Evolutionary conservation across 805 yeast genomes (phyloP), one percentile per base, ranked within the genome.

Genomic region (Kuraishia borneana): DNA sequence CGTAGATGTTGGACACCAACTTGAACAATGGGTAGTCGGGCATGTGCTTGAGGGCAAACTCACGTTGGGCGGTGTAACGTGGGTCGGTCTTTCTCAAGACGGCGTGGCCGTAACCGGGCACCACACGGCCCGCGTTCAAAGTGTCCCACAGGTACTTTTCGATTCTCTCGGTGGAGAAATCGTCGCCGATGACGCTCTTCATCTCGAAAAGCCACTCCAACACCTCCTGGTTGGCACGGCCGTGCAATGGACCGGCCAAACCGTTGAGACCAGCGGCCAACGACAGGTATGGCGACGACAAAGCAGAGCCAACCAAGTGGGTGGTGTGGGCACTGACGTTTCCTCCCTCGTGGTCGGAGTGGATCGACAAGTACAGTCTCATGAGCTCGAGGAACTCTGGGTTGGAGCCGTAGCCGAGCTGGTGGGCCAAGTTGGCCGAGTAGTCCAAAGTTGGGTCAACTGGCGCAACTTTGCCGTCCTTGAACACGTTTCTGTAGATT

Each of bases 311-410:
- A 42, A 81, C 92, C 54, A 81, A 63, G 61, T 82, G 89, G 39
- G 92, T 81, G 44, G 92, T 76, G 64, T 81, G 92, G 32, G 92
- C 92, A 42, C 85, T 76, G 40, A 81, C 92, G 54, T 81, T 81
- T 60, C 92, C 92, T 63, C 92, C 94, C 67, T 82, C 94, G 65
- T 82, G 94, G 57, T 82, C 94, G 36, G 85, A 73, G 67, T 82
- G 94, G 54, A 82, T 76, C 41, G 89, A 75, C 52, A 81, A 60
- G 69, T 82, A 82, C 46, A 83, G 65, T 64, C 94, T 76, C 76
- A 82, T 73, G 49, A 83, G 69, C 58, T 82, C 88, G 39, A 75
- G 70, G 54, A 82, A 82, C 54, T 79, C 85, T 45, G 66, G 65
- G 61, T 76, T 73, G 39, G 60, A 60, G 45, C 77, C 75, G 55